These are phyloP conservation scores for Blastomyces silverae DNA, from an alignment of 2,329 filamentous ascomycete species.

Conservation along the genomic window DNA sequence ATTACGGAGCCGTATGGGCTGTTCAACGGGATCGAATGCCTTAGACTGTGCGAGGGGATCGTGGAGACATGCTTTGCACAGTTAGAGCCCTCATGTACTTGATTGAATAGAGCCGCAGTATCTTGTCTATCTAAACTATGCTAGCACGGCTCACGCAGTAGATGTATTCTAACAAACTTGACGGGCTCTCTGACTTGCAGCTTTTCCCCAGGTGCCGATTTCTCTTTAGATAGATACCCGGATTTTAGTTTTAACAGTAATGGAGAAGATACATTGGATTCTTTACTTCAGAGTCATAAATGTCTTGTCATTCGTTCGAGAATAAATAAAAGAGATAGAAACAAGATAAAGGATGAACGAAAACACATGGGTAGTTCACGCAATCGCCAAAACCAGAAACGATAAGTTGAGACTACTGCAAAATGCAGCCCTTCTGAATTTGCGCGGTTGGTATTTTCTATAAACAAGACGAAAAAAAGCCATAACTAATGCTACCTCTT, in stretches of 20 bases:
- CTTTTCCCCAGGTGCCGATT: neutral
- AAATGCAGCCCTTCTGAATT: neutral
- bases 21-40: neutral
- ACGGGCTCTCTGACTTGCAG: neutral
- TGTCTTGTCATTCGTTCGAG: neutral
- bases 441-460: constrained; percentile 13
- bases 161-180: neutral
- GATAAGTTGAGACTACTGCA: neutral
- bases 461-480: constrained; percentile 4
- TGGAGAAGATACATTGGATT: neutral
- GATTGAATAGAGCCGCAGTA: neutral
- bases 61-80: neutral
- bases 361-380: neutral
- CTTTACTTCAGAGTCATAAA: neutral
- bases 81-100: neutral
- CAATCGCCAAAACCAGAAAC: neutral
- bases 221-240: too few relatives aligned
- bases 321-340: neutral
- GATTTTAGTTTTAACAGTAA: neutral
- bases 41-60: neutral
- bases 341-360: neutral
- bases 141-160: neutral
- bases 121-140: neutral
- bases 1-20: neutral
- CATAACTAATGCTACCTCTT: constrained; percentile 29